Conservation (phyloP, 2,329 filamentous ascomycete species). For the Diplodia intermedia region DNA sequence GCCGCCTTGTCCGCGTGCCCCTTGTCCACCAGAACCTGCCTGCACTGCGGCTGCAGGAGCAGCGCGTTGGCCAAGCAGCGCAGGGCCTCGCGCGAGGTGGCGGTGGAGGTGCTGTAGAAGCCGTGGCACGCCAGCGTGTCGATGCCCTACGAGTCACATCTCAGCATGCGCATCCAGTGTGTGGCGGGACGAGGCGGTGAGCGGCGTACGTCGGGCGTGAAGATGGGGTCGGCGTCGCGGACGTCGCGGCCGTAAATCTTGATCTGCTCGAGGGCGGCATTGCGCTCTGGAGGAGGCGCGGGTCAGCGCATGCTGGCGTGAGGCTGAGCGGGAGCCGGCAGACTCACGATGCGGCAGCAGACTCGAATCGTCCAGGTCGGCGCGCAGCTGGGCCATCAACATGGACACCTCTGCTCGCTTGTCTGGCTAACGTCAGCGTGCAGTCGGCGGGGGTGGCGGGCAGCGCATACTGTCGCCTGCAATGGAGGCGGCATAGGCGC, state of each 20-base stretch:
- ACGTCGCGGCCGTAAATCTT: constrained; percentile 81
- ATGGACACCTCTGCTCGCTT: constrained; percentile 73
- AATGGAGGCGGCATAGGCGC: constrained; percentile 32
- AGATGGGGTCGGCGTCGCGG: constrained; percentile 78
- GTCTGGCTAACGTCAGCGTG: constrained; percentile 50
- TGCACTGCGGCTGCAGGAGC: constrained; percentile 70
- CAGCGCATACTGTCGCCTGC: constrained; percentile 28
- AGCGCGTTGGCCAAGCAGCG: constrained; percentile 87
- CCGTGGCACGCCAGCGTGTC: constrained; percentile 74
- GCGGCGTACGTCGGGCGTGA: constrained; percentile 71
- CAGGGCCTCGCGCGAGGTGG: constrained; percentile 73
- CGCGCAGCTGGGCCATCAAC: constrained; percentile 66
- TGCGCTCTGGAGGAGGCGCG: constrained; percentile 61
- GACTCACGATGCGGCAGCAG: constrained; percentile 67
- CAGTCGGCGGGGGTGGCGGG: background rate
- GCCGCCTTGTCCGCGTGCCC: constrained; percentile 73
- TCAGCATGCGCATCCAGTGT: constrained; percentile 13
- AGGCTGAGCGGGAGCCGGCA: constrained; percentile 2
- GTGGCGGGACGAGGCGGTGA: constrained; percentile 27
- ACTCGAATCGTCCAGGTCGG: constrained; percentile 66
- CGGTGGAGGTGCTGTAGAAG: constrained; percentile 68
- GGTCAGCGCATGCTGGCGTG: constrained; percentile 10
- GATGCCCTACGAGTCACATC: constrained; percentile 67
- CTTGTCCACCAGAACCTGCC: constrained; percentile 76
- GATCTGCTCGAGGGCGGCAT: constrained; percentile 65